Evolutionary conservation across 768 basidiomycete genomes (phyloP), one percentile per base, ranked within the genome.

Genomic region (Krasilnikovozyma curviuscula): DNA sequence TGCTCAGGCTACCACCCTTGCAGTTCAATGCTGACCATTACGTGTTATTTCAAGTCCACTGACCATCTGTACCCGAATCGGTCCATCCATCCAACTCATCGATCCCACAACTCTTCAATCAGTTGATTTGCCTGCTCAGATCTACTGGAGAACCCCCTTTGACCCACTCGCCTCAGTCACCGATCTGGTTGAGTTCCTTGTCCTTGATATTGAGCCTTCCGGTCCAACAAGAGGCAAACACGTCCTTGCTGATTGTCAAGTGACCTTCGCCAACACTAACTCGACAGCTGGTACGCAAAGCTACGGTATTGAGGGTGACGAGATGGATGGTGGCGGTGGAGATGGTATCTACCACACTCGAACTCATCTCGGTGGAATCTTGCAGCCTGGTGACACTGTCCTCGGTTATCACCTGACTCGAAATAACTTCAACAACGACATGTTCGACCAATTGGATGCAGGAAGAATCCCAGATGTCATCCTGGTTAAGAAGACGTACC

Each of bases 121-220:
- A 18, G 78, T 77, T 63, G 93, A 97, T 50, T 72, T 95, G 44
- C 71, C 78, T 5, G 58, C 84, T 0, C 70, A 73, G 23, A 67
- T 80, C 5, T 98, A 83, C 68, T 98, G 89, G 89, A 78, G 93
- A n/a, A 65, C 73, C 3, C 80, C 91, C 0, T 91, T 97, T 66
- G 75, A 82, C 29, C 69, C 83, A 1, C 74, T 98, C 14, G 83
- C 88, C 1, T 73, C 72, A 29, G 72, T 82, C 14, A 73, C 78
- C 4, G 86, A 93, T 57, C 76, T 95, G 42, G 75, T 86, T 46
- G 91, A 95, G 66, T 97, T 97, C 67, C 82, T 86, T 24, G 77
- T 98, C 0, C 73, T 97, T 51, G 93, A 97, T 64, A 71, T 97
- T 57, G 93, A 95, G 63, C 79, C 82, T 0, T 79, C 86, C 14